Base-by-base conservation (phyloP, 192 early-diverging fungal genomes). In the Coemansia sp. region DNA sequence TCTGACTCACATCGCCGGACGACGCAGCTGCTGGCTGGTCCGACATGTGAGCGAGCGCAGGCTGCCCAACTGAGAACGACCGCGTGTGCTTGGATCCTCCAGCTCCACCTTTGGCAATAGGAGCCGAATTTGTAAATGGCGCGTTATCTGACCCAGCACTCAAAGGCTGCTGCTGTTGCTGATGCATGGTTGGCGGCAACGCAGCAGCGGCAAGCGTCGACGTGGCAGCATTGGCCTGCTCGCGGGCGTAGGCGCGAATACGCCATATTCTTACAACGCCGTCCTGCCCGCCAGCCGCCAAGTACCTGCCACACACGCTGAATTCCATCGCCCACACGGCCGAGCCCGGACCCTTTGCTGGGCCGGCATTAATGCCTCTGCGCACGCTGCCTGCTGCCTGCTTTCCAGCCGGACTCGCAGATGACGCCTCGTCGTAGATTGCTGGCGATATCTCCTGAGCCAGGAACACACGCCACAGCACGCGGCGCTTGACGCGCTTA, bases 261-360 rank as follows among this genome's bases (percentile, higher is more conserved):
- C 78, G 74, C 93, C 93, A 95, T 3, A 95, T 84, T 34, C 88
- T 72, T 34, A 95, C 72, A 27, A 90, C 68, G 64, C 86, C 87
- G 78, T 90, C 88, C 71, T 94, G 91, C n/a, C 93, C 91, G 68
- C 90, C 94, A 9, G 85, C 83, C n/a, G 92, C 94, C 66, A 95
- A 64, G 72, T 92, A 95, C 70, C 78, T 78, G 24, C 24, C 24
- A 24, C 24, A 24, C 24, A 24, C 24, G 73, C 92, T 95, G 66
- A 95, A 95, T 58, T 90, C 82, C 79, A 93, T 79, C 8, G 88
- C 75, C 92, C 93, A 96, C 29, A 95, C 75, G 0, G 92, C 87
- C 66, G 44, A 74, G 24, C 61, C 80, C 70, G 33, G 69, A 72
- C 41, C 65, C 57, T 6, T 52, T 60, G 4, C 67, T 66, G 11